Percentiles rank a stretch among this genome's conserved stretches.
Conservation (phyloP, 805 yeast species). For the Schwanniomyces polymorphus region DNA sequence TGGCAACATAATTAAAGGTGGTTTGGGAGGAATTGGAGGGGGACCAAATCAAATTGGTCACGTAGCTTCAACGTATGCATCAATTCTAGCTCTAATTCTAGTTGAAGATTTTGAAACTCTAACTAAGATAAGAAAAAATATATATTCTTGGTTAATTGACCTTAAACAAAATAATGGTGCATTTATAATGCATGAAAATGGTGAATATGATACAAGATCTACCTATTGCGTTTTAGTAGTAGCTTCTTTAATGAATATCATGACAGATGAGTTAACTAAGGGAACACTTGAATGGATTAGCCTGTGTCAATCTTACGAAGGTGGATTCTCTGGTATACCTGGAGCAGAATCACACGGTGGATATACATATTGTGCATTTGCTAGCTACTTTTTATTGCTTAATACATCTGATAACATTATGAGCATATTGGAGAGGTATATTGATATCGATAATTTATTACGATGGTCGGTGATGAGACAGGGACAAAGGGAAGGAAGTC, state of each 20-base stretch:
- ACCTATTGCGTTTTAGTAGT: constrained; percentile 82
- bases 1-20: constrained; percentile 26
- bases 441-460: constrained; percentile 51
- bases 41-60: constrained; percentile 83
- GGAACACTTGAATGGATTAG: constrained; percentile 61
- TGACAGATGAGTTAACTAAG: constrained; percentile 57
- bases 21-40: constrained; percentile 73
- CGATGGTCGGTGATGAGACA: constrained; percentile 78
- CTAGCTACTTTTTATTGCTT: constrained; percentile 55
- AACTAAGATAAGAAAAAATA: constrained; percentile 28
- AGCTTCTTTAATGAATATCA: constrained; percentile 62
- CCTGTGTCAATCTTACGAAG: constrained; percentile 86
- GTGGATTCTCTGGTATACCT: constrained; percentile 89
- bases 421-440: constrained; percentile 14
- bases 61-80: constrained; percentile 82
- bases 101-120: constrained; percentile 39
- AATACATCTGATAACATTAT: constrained; percentile 23
- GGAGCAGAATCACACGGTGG: constrained; percentile 94
- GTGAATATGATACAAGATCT: constrained; percentile 86
- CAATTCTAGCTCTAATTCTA: constrained; percentile 59
- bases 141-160: constrained; percentile 64
- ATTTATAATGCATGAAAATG: constrained; percentile 69
- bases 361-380: constrained; percentile 84
- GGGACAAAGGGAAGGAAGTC: constrained; percentile 74
- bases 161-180: constrained; percentile 74